Conservation (phyloP, 306 rosid genomes). For the Inga oerstediana region DNA sequence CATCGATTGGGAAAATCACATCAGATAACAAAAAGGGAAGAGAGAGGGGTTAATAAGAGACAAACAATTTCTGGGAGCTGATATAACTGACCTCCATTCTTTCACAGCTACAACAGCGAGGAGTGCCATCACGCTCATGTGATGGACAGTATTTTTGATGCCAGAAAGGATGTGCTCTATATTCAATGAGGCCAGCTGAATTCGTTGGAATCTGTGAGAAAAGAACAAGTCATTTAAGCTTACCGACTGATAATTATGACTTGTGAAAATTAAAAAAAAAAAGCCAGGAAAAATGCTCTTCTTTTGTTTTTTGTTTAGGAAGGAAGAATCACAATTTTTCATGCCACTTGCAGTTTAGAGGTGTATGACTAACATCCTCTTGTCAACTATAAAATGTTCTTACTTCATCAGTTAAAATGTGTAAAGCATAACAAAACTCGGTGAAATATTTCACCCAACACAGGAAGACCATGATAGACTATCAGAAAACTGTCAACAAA, state of each 20-base stretch:
- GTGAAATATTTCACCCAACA: background rate
- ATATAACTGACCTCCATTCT: conserved; percentile 89
- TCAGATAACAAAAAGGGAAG: conserved; percentile 22
- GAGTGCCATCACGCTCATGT: conserved; percentile 91
- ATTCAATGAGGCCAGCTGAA: conserved; percentile 88
- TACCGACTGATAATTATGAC: conserved; percentile 1
- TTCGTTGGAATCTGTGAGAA: conserved; percentile 82
- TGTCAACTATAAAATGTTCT: background rate
- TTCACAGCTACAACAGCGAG: conserved; percentile 99
- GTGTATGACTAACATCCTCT: conserved; percentile 1
- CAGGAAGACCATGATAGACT: conserved; percentile 14
- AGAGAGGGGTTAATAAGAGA: background rate
- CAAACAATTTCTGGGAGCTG: conserved; percentile 16
- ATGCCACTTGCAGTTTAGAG: background rate
- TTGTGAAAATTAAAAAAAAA: background rate
- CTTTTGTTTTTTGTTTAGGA: background rate
- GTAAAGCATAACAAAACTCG: conserved; percentile 4
- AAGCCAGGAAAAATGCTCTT: background rate
- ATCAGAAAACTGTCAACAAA: conserved; percentile 9
- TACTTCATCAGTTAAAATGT: background rate
- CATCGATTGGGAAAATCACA: conserved; percentile 48
- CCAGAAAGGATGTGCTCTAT: conserved; percentile 99
- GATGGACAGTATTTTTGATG: conserved; percentile 90
- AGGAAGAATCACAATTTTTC: background rate
- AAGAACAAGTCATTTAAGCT: conserved; percentile 25